Evolutionary conservation across 805 yeast species (phyloP), one percentile per base, ranked within the genome.

Genomic region (Metschnikowia baotianmanensis): DNA sequence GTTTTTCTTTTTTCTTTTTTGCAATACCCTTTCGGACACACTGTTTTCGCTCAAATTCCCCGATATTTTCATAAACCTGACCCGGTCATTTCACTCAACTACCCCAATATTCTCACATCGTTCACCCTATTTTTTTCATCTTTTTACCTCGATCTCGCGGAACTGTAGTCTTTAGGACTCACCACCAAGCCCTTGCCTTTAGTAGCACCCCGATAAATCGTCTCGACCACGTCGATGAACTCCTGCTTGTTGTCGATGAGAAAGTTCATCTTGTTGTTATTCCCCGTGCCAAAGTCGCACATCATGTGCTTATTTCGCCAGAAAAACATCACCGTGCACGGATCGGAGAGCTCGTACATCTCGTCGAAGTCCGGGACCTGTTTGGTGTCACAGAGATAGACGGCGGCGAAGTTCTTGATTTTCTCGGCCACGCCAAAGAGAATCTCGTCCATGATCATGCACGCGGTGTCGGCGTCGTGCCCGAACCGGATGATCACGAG

Each of bases 231-330:
- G 61, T 91, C 98, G 16, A 93, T 85, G 71, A 93, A 63, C 52
- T 89, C 97, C 59, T 91, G 96, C 46, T 83, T 82, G 58, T 86
- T 86, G 30, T 78, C 81, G 10, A 79, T 72, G 38, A 59, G 55
- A 62, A 91, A 91, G 57, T 88, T 89, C 68, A 93, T 69, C 70
- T 93, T 91, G 70, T 93, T 93, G 63, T 93, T 93, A 59, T 93
- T 89, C 23, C 99, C 99, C 0, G 98, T 93, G 2, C 99, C 99
- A 62, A 90, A 89, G 69, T 93, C 99, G 63, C 96, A 87, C 95
- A 93, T 81, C 95, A 91, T 90, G 62, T 91, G 98, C 60, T 88
- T 85, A 65, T 91, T 91, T 37, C 95, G 71, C 65, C 77, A 88
- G 62, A 93, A 91, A 58, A 91, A 90, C 98, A 93, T 93, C 38